Conservation (phyloP, 139 green algal genomes). For the Dunaliella primolecta region DNA sequence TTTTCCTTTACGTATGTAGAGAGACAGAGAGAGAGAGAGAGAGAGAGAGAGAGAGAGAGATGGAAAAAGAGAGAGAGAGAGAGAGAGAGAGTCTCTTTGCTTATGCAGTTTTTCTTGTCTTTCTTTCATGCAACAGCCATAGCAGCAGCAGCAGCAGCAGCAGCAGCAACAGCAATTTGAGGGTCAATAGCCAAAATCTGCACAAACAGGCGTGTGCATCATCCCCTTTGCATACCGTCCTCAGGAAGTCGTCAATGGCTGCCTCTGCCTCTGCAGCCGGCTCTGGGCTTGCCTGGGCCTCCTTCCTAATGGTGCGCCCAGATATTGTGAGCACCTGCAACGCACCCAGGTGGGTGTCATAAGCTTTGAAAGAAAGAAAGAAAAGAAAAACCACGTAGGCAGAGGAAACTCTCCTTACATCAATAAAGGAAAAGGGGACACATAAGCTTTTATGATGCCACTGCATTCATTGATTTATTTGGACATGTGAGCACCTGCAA, state of each 20-base stretch:
- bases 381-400: not conserved
- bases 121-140: not conserved
- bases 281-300: conserved; percentile 25
- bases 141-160: not conserved
- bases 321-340: conserved; percentile 37
- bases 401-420: not conserved
- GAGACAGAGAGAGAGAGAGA: not conserved
- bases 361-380: not conserved
- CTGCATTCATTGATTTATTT: no score
- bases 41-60: not conserved
- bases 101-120: not conserved
- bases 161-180: not conserved
- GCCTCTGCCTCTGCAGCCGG: conserved; percentile 6
- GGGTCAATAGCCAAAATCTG: not conserved
- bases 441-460: not conserved
- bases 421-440: not conserved
- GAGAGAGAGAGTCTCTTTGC: not conserved
- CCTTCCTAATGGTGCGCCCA: conserved; percentile 37
- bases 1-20: not conserved
- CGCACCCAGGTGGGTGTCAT: not conserved
- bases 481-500: no score
- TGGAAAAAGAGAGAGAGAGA: not conserved
- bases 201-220: not conserved
- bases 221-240: not conserved
- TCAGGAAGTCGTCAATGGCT: conserved; percentile 13